Evolutionary conservation across 148 eudicot species (phyloP).

Genomic region (Limonium bicolor): DNA sequence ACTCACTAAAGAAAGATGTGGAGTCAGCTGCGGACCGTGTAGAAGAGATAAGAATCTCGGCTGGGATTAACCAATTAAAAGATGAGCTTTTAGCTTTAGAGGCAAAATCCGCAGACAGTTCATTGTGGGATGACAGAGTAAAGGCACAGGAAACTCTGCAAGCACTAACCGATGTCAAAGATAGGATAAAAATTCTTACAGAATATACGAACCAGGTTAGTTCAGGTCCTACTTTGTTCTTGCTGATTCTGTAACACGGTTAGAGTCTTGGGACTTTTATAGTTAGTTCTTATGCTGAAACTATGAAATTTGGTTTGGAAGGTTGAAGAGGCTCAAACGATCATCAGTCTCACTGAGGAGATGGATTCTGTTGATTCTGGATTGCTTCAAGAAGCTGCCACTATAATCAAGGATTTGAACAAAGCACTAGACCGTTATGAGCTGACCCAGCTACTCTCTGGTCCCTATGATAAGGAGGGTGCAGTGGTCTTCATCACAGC

Average conservation of each 20-base stretch:
- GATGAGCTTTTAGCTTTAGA: slow-evolving; percentile 56
- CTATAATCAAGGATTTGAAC: slow-evolving; percentile 57
- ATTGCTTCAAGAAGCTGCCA: slow-evolving; percentile 76
- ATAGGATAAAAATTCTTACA: slow-evolving; percentile 54
- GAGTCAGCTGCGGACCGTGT: slow-evolving; percentile 52
- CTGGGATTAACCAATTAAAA: slow-evolving; percentile 67
- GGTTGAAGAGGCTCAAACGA: slow-evolving; percentile 93
- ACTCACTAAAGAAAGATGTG: slow-evolving; percentile 69
- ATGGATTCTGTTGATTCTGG: slow-evolving; percentile 81
- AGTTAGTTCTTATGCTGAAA: background rate
- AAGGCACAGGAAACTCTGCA: slow-evolving; percentile 84
- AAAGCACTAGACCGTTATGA: slow-evolving; percentile 82
- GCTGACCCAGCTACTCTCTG: slow-evolving; percentile 82
- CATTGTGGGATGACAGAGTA: slow-evolving; percentile 88
- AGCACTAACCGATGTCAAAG: slow-evolving; percentile 75
- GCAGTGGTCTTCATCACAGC: slow-evolving; percentile 80
- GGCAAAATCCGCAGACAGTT: slow-evolving; percentile 54
- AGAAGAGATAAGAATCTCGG: slow-evolving; percentile 53
- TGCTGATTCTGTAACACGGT: background rate
- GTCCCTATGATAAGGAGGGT: slow-evolving; percentile 95
- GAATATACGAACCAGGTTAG: slow-evolving; percentile 74
- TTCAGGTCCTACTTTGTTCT: background rate
- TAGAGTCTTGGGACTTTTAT: background rate
- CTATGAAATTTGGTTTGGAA: slow-evolving; percentile 12
- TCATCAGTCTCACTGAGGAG: slow-evolving; percentile 84